These are phyloP conservation scores for Pseudoperonospora humuli DNA, from an alignment of 352 stramenopile genomes.

Conservation along the genomic window DNA sequence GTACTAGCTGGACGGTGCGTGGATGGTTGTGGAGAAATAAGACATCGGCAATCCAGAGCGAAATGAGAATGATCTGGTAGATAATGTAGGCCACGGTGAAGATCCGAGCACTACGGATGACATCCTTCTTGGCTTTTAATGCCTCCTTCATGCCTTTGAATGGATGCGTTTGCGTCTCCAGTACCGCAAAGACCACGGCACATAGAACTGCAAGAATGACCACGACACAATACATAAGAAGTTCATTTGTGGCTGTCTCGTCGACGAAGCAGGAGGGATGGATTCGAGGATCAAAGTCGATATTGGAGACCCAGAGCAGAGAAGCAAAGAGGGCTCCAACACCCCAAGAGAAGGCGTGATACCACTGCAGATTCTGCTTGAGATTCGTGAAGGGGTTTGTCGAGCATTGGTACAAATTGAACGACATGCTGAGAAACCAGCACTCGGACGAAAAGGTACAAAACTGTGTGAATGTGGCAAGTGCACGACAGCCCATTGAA, in stretches of 20 bases:
- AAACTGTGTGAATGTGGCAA: constrained; percentile 67
- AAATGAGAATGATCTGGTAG: constrained; percentile 81
- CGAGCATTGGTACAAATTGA: constrained; percentile 77
- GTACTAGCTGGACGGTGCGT: constrained; percentile 29
- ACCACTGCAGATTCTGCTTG: constrained; percentile 56
- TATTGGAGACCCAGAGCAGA: constrained; percentile 45
- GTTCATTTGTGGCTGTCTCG: constrained; percentile 52
- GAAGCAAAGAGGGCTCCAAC: constrained; percentile 42
- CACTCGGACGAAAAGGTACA: constrained; percentile 75
- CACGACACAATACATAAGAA: constrained; percentile 69
- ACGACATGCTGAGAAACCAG: constrained; percentile 84
- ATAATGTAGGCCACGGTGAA: constrained; percentile 76
- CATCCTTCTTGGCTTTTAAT: constrained; percentile 67
- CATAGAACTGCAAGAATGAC: constrained; percentile 65
- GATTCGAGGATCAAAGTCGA: constrained; percentile 40
- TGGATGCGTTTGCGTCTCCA: constrained; percentile 67
- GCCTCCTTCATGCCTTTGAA: constrained; percentile 72
- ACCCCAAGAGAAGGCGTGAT: constrained; percentile 72
- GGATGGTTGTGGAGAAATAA: constrained; percentile 33
- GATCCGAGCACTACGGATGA: constrained; percentile 72
- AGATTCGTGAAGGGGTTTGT: constrained; percentile 87
- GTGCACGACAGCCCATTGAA: constrained; percentile 35
- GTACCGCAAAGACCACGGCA: constrained; percentile 48
- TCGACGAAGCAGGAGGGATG: constrained; percentile 65
- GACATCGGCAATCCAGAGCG: constrained; percentile 63